Conservation (phyloP, 345 rosid species). For the Abelmoschus esculentus region DNA sequence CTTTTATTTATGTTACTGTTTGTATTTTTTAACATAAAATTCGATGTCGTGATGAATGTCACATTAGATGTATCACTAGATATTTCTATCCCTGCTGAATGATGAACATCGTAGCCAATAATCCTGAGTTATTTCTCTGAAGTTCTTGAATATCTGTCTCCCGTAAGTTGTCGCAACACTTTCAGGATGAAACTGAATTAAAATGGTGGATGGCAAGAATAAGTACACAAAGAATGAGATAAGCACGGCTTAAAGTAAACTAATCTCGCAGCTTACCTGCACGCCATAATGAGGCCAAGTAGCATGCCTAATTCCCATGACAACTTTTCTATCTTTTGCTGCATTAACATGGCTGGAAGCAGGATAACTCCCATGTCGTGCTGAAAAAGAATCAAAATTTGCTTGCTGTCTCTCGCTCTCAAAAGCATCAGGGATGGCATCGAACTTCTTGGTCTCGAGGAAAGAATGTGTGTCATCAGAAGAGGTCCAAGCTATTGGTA, state of each 20-base stretch:
- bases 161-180: conserved; percentile 86
- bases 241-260: neutral
- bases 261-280: conserved; percentile 47
- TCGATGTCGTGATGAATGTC: too few relatives aligned
- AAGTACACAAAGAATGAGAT: neutral
- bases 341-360: conserved; percentile 23
- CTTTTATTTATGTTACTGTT: too few relatives aligned
- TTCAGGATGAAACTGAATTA: conserved; percentile 84
- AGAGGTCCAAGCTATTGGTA: conserved; percentile 84
- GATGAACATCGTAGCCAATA: conserved; percentile 54
- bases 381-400: conserved; percentile 23
- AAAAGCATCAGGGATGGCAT: conserved; percentile 20
- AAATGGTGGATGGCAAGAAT: conserved; percentile 10
- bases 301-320: conserved; percentile 90
- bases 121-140: conserved; percentile 61
- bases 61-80: too few relatives aligned
- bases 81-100: conserved; percentile 26
- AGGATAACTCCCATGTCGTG: conserved; percentile 24
- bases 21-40: too few relatives aligned
- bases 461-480: conserved; percentile 44
- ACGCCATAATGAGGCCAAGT: conserved; percentile 87
- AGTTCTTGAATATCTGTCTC: conserved; percentile 67
- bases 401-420: conserved; percentile 19
- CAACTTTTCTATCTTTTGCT: conserved; percentile 32
- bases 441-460: conserved; percentile 31